These are phyloP conservation scores for Sugiyamaella mastotermitis DNA, from an alignment of 805 yeast genomes.

Conservation along the genomic window DNA sequence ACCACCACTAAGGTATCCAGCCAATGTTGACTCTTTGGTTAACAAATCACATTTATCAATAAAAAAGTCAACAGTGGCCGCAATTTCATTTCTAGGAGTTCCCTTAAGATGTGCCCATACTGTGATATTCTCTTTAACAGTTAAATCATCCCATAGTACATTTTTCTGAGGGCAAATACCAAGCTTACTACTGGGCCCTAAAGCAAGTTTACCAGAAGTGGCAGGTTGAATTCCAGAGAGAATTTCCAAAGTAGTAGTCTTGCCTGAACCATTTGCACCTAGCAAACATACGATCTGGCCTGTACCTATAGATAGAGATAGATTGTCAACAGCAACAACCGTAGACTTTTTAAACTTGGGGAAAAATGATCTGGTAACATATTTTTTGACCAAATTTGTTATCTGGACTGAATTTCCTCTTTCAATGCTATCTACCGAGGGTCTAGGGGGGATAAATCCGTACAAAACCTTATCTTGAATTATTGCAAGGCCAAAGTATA, in stretches of 20 bases:
- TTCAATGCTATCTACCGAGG: conserved; percentile 9
- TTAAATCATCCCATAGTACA: conserved; percentile 31
- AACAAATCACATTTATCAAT: conserved; percentile 28
- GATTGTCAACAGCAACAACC: conserved; percentile 28
- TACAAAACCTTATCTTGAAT: conserved; percentile 23
- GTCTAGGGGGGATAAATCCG: conserved; percentile 20
- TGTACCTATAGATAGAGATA: conserved; percentile 22
- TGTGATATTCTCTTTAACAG: conserved; percentile 29
- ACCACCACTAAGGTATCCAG: conserved; percentile 30
- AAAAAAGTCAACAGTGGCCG: conserved; percentile 16
- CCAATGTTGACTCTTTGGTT: conserved; percentile 19
- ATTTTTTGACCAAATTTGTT: conserved; percentile 22
- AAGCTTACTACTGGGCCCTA: conserved; percentile 22
- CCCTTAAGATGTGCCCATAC: conserved; percentile 33
- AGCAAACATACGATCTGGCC: conserved; percentile 32
- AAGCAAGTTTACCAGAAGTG: conserved; percentile 22
- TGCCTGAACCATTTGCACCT: conserved; percentile 36
- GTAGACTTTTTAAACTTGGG: conserved; percentile 5
- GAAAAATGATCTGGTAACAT: conserved; percentile 14
- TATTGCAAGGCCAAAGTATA: conserved; percentile 25
- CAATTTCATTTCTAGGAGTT: conserved; percentile 14
- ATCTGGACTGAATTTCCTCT: conserved; percentile 22
- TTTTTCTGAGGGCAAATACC: conserved; percentile 34
- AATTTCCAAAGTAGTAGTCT: conserved; percentile 34
- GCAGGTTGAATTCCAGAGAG: conserved; percentile 30